phyloP scores from a whole-genome alignment of 2,329 filamentous ascomycete species.

The Beauveria asiatica region DNA sequence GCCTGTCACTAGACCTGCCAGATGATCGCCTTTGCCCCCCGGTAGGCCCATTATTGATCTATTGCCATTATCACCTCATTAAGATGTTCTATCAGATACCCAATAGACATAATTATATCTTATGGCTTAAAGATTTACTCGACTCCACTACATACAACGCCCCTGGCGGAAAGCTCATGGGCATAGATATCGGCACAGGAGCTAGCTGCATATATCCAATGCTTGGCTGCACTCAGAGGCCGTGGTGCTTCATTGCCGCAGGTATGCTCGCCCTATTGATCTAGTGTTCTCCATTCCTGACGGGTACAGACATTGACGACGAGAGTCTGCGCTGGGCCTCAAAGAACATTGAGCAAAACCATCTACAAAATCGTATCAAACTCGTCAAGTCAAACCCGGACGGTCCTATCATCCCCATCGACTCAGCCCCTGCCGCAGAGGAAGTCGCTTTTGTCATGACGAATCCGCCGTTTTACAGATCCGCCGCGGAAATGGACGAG shows the following conservation, averaged over 20 bases:
- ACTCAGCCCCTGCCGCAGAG: constrained; percentile 36
- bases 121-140: constrained; percentile 77
- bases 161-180: constrained; percentile 44
- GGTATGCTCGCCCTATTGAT: constrained; percentile 20
- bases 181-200: constrained; percentile 83
- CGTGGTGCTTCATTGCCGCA: constrained; percentile 68
- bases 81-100: constrained; percentile 31
- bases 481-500: constrained; percentile 55
- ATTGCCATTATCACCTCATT: too few relatives aligned
- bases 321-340: constrained; percentile 58
- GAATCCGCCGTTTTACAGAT: constrained; percentile 92
- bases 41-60: constrained; percentile 34
- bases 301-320: constrained; percentile 58
- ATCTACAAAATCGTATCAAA: constrained; percentile 53
- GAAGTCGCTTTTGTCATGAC: constrained; percentile 78
- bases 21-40: constrained; percentile 78
- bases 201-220: constrained; percentile 88
- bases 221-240: constrained; percentile 60
- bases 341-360: constrained; percentile 59
- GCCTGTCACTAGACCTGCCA: constrained; percentile 61
- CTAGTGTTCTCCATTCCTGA: not conserved
- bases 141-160: constrained; percentile 56
- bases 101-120: constrained; percentile 76
- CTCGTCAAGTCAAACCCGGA: constrained; percentile 46
- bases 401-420: constrained; percentile 55